phyloP scores from a whole-genome alignment of 2,329 filamentous ascomycete genomes.

The Penicillium sp. region DNA sequence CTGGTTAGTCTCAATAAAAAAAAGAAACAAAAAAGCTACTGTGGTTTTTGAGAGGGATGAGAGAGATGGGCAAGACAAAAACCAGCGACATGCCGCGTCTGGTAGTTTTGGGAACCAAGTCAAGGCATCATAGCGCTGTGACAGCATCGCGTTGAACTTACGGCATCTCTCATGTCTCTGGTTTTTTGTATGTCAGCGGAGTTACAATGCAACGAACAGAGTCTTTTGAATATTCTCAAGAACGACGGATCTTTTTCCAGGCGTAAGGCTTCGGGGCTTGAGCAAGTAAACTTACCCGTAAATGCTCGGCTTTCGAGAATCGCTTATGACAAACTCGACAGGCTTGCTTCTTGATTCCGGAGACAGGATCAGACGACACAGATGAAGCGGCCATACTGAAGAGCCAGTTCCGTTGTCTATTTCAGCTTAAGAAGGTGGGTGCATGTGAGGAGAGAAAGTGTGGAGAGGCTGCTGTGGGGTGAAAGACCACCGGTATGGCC shows the following conservation, averaged over 20 bases:
- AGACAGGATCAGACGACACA: background rate
- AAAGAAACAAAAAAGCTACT: too few species aligned
- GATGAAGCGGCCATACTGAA: constrained; percentile 7
- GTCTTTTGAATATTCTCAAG: too few species aligned
- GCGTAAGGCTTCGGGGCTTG: too few species aligned
- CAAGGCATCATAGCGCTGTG: background rate
- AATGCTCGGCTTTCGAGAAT: constrained; percentile 40
- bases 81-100: too few species aligned
- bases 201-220: too few species aligned
- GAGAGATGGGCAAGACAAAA: too few species aligned
- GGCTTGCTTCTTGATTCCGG: constrained; percentile 26
- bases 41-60: too few species aligned
- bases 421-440: background rate
- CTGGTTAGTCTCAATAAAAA: constrained; percentile 12
- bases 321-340: constrained; percentile 38
- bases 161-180: constrained; percentile 42
- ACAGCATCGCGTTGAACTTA: constrained; percentile 20
- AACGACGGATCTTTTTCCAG: too few species aligned
- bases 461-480: constrained; percentile 22
- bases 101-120: too few species aligned
- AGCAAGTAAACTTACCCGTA: constrained; percentile 27
- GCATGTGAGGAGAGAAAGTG: constrained; percentile 5
- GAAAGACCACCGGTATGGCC: constrained; percentile 4
- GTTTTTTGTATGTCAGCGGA: constrained; percentile 5
- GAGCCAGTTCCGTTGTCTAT: constrained; percentile 6